Conservation (phyloP, 176 grass and related monocot species). For the Microstegium vimineum region DNA sequence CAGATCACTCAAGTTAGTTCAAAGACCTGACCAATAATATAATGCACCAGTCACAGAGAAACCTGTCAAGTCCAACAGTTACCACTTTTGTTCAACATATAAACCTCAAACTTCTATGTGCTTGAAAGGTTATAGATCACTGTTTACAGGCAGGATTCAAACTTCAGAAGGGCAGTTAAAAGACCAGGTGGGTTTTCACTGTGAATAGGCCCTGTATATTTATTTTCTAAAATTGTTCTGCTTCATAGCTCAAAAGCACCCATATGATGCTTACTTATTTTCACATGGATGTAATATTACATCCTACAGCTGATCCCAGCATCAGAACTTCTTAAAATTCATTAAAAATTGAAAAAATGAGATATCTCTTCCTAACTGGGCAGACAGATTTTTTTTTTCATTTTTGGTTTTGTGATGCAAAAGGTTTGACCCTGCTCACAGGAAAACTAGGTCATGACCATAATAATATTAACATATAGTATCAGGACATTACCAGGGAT, state of each 20-base stretch:
- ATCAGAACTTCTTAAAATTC: background rate
- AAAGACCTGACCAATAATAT: background rate
- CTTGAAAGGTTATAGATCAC: slow-evolving; percentile 4
- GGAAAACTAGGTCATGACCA: background rate
- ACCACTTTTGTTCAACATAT: background rate
- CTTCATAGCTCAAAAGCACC: background rate
- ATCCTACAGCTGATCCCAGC: background rate
- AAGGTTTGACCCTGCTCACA: background rate
- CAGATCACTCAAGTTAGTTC: background rate
- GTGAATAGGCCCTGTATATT: background rate
- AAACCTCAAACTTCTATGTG: background rate
- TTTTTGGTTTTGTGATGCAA: background rate
- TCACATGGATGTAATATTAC: background rate
- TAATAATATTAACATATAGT: background rate
- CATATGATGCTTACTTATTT: background rate
- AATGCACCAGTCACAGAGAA: background rate
- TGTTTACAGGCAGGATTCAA: background rate
- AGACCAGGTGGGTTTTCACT: background rate
- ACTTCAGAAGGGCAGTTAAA: background rate
- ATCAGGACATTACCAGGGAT: slow-evolving; percentile 57
- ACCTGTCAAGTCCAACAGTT: background rate
- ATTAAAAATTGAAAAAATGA: background rate
- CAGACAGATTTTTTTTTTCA: background rate
- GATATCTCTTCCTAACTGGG: background rate
- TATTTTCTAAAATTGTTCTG: background rate